These are phyloP conservation scores for Aureobasidium vineae DNA, from an alignment of 2,329 filamentous ascomycete species.

Conservation along the genomic window DNA sequence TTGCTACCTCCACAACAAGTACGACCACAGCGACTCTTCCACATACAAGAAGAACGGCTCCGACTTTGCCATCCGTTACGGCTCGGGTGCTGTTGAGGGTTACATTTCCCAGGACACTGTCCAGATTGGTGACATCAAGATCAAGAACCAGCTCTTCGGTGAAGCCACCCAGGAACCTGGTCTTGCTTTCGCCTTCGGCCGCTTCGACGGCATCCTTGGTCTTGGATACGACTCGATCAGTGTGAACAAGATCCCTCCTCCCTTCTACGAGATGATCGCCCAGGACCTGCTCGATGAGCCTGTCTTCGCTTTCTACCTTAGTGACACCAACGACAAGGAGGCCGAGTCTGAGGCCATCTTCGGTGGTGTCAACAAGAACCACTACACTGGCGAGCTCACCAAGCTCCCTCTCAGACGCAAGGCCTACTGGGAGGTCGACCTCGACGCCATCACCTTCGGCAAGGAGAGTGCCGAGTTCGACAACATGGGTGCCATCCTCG, in stretches of 20 bases:
- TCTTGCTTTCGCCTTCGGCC: conserved; percentile 94
- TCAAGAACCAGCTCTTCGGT: conserved; percentile 91
- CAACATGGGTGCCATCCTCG: conserved; percentile 91
- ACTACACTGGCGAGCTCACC: conserved; percentile 81
- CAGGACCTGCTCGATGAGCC: conserved; percentile 87
- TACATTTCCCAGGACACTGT: conserved; percentile 89
- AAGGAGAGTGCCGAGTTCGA: conserved; percentile 84
- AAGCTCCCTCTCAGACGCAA: conserved; percentile 95
- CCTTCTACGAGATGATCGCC: conserved; percentile 94
- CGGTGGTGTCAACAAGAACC: conserved; percentile 78
- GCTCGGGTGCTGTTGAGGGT: conserved; percentile 88
- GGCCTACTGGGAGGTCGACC: conserved; percentile 99
- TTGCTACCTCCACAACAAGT: conserved; percentile 96
- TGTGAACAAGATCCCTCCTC: conserved; percentile 92
- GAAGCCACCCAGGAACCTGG: conserved; percentile 96
- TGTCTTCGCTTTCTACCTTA: conserved; percentile 96
- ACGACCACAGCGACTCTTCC: conserved; percentile 84
- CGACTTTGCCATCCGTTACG: conserved; percentile 89
- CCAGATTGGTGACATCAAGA: conserved; percentile 80
- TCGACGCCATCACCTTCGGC: conserved; percentile 88
- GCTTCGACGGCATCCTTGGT: conserved; percentile 95
- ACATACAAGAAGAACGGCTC: conserved; percentile 94
- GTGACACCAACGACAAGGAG: conserved; percentile 66
- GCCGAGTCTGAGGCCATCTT: conserved; percentile 85
- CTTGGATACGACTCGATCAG: conserved; percentile 94